A percentile compares a stretch with the other conserved stretches of the same genome.
These are phyloP conservation scores for Plasmodiophora brassicae DNA, from an alignment of 208 protist species.

Conservation along the genomic window DNA sequence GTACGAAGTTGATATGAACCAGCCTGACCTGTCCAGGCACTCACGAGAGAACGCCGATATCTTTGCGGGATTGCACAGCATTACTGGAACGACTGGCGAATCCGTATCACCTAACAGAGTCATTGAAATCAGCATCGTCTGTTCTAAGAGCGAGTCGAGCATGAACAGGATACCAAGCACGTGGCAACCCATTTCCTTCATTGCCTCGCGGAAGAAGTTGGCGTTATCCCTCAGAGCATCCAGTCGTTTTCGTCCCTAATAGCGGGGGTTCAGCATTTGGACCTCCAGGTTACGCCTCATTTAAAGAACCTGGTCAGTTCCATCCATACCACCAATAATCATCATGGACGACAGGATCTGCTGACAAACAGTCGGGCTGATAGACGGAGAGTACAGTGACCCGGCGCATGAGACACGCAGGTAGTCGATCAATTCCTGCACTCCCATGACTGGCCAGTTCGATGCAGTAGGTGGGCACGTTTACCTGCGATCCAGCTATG, in stretches of 20 bases:
- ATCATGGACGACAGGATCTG: slow-evolving; percentile 54
- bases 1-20: slow-evolving; percentile 22
- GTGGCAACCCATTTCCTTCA: slow-evolving; percentile 49
- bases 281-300: background rate
- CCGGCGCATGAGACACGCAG: slow-evolving; percentile 38
- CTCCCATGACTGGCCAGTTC: no score
- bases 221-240: slow-evolving; percentile 48
- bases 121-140: background rate
- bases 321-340: slow-evolving; percentile 48
- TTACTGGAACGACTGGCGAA: slow-evolving; percentile 60
- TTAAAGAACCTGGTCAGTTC: slow-evolving; percentile 20
- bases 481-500: slow-evolving; percentile 47
- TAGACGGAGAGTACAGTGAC: slow-evolving; percentile 50
- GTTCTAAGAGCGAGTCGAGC: background rate
- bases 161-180: slow-evolving; percentile 38
- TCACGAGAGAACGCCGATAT: slow-evolving; percentile 51
- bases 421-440: slow-evolving; percentile 41
- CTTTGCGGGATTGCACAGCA: slow-evolving; percentile 61
- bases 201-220: slow-evolving; percentile 49
- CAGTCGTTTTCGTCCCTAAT: slow-evolving; percentile 37
- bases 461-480: no score
- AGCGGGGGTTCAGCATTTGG: no score
- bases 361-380: slow-evolving; percentile 47
- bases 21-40: slow-evolving; percentile 36
- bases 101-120: slow-evolving; percentile 43